Base-by-base conservation (phyloP, 306 rosid genomes). In the Castanea crenata region DNA sequence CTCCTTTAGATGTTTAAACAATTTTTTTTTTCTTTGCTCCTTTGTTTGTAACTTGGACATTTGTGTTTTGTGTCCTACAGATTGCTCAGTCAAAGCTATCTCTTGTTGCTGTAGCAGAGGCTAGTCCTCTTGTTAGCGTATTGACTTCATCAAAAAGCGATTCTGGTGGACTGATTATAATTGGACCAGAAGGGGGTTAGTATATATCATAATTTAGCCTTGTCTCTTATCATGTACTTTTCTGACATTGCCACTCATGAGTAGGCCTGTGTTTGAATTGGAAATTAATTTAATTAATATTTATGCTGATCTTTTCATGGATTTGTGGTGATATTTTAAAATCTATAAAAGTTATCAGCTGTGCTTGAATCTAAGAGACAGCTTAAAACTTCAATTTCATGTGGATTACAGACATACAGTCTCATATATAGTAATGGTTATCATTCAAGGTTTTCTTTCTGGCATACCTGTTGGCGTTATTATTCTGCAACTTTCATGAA, bases 121-220 rank as follows among this genome's bases (percentile, higher is more conserved):
- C 90, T 44, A 69, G 84, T 65, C 94, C 97, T 32, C 90, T 94
- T 81, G 83, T 90, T 57, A 78, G 84, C 83, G 90, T 87, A 41
- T 86, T 94, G 87, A 63, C 82, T 25, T 74, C 85, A 46, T 79
- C 84, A 71, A 80, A 77, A 73, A 78, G 64, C 49, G 88, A 90
- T 81, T 71, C 86, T 38, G 73, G 87, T 67, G 97, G 99, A 74
- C 76, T 92, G 86, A 76, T 94, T 77, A 82, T 94, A 74, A 68
- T 92, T 41, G 99, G 99, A 83, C 97, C 99, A 57, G 97, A 94
- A 83, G 99, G 99, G 27, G 99, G 97, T 94, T 74, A 81, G 89
- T 88, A 51, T 76, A 32, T 79, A 25, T 55, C 20, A 38, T 65
- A 18, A 67, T 12, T 18, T 25, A 18, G 31, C 61, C 58, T 23